phyloP scores from a whole-genome alignment of 805 yeast genomes.

The Yarrowia porcina region DNA sequence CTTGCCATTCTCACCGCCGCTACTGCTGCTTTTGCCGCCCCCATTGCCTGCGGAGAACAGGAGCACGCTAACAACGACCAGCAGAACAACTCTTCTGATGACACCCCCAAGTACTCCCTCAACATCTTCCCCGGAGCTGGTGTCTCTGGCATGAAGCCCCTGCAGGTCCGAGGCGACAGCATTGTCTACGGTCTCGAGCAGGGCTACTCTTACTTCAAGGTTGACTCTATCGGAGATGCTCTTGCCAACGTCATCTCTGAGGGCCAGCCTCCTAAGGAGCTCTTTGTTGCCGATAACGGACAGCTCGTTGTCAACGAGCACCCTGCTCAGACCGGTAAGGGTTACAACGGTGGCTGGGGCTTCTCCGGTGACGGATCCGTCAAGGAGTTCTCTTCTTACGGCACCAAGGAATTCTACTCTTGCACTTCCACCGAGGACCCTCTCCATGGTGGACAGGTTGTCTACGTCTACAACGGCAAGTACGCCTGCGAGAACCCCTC shows the following conservation, averaged over 20 bases:
- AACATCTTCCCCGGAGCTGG: slow-evolving; percentile 3
- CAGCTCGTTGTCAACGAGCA: slow-evolving; percentile 1
- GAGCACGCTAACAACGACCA: neutral
- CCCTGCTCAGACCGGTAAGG: neutral
- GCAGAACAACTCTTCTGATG: neutral
- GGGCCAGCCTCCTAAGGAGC: neutral
- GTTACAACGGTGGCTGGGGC: slow-evolving; percentile 5
- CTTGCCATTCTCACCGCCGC: neutral
- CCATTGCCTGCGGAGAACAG: slow-evolving; percentile 4
- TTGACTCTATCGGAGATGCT: neutral
- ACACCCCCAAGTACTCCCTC: slow-evolving; percentile 2
- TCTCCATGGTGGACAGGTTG: neutral
- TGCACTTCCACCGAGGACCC: neutral
- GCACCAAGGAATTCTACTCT: slow-evolving; percentile 1
- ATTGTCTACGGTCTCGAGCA: slow-evolving; percentile 1
- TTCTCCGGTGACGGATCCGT: neutral
- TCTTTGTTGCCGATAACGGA: neutral
- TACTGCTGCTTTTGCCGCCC: neutral
- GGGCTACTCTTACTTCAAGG: slow-evolving; percentile 4
- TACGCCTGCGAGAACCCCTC: slow-evolving; percentile 5
- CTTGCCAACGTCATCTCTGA: neutral
- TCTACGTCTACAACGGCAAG: neutral
- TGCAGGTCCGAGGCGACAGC: neutral
- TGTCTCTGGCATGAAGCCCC: neutral
- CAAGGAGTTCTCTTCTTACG: neutral